Conservation (phyloP, 2,329 filamentous ascomycete genomes). For the Xenoacremonium recifei region DNA sequence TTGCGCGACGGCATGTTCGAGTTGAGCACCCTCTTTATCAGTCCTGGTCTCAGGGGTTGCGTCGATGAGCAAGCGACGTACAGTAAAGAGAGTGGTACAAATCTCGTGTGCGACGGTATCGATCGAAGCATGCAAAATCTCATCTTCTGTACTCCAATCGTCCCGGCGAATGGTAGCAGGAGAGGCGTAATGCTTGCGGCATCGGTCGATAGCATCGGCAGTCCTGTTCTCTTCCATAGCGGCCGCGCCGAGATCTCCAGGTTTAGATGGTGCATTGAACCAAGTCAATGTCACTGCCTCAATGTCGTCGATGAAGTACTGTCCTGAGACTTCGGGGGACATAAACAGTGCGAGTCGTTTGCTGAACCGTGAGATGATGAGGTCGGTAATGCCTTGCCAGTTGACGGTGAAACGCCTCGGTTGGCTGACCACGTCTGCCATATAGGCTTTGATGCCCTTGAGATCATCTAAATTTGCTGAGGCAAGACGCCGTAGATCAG, state of each 20-base stretch:
- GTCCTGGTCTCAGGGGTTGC: conserved; percentile 13
- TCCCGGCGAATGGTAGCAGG: conserved; percentile 20
- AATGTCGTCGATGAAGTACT: conserved; percentile 34
- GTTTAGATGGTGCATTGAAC: conserved; percentile 37
- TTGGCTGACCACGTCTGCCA: conserved; percentile 41
- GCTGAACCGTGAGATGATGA: conserved; percentile 63
- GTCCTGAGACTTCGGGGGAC: conserved; percentile 21
- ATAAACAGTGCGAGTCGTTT: conserved; percentile 48
- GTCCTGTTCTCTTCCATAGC: conserved; percentile 28
- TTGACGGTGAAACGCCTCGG: conserved; percentile 39
- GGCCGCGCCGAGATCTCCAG: conserved; percentile 16
- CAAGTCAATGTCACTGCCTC: conserved; percentile 40
- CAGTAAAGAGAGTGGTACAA: conserved; percentile 32
- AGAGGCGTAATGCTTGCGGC: conserved; percentile 44
- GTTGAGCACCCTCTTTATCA: background rate
- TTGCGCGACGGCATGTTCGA: conserved; percentile 15
- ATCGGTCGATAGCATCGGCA: conserved; percentile 42
- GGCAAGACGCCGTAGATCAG: conserved; percentile 33
- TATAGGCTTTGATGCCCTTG: conserved; percentile 38
- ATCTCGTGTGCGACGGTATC: conserved; percentile 36
- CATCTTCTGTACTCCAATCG: conserved; percentile 40
- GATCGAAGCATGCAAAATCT: conserved; percentile 44
- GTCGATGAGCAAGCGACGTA: conserved; percentile 18
- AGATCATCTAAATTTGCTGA: conserved; percentile 29
- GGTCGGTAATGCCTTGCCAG: conserved; percentile 67